These are phyloP conservation scores for Aspergillus puulaauensis DNA, from an alignment of 2,329 filamentous ascomycete species.

Conservation along the genomic window DNA sequence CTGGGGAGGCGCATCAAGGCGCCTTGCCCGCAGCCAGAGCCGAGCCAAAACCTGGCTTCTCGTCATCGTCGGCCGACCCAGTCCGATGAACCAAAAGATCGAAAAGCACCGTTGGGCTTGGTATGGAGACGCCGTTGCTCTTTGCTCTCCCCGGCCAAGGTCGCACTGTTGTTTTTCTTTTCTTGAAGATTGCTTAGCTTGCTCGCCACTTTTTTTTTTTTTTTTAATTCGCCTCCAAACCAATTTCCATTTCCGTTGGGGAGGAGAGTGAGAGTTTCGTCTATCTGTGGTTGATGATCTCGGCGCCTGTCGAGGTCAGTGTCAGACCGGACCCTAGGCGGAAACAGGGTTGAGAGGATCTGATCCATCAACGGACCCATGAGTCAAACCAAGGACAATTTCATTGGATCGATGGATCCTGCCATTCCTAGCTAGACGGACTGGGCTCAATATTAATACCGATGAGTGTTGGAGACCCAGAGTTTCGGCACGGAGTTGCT, in stretches of 20 bases:
- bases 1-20: neutral
- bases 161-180: neutral
- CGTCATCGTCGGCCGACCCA: neutral
- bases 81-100: neutral
- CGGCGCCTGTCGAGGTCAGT: too few relatives aligned
- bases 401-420: constrained; percentile 1
- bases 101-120: constrained; percentile 8
- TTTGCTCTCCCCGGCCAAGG: neutral
- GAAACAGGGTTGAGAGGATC: neutral
- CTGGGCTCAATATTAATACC: too few relatives aligned
- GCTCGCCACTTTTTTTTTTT: neutral
- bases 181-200: constrained; percentile 3
- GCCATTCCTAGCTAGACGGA: neutral
- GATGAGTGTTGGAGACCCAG: neutral
- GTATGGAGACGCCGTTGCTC: constrained; percentile 4
- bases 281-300: constrained; percentile 8
- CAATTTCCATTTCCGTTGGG: constrained; percentile 1
- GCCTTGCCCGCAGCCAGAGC: neutral
- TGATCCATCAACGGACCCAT: neutral
- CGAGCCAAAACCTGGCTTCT: too few relatives aligned
- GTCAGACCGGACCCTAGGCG: neutral
- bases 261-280: neutral
- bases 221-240: neutral
- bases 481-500: neutral
- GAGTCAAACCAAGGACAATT: neutral